These are phyloP conservation scores for Xylariaceae sp. DNA, from an alignment of 2,329 filamentous ascomycete genomes.

Conservation along the genomic window DNA sequence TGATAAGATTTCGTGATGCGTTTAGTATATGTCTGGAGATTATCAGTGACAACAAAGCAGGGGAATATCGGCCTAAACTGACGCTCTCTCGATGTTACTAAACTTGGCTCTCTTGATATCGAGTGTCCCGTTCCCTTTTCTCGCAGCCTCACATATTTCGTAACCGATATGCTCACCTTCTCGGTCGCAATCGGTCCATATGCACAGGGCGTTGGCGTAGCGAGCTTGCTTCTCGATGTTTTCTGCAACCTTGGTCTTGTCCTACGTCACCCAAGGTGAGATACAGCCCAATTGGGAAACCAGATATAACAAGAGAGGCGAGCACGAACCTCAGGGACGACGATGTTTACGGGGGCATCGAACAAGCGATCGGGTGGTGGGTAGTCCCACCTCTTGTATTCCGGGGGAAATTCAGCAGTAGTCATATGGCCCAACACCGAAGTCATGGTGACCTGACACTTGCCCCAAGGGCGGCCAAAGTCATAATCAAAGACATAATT, in stretches of 20 bases:
- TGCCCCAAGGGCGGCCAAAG: conserved; percentile 81
- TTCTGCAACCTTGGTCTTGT: conserved; percentile 79
- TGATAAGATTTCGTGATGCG: conserved; percentile 77
- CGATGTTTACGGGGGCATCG: conserved; percentile 74
- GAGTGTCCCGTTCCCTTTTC: conserved; percentile 73
- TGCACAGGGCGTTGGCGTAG: conserved; percentile 77
- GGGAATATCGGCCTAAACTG: conserved; percentile 40
- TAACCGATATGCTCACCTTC: conserved; percentile 96
- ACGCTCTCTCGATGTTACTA: conserved; percentile 94
- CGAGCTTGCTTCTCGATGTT: conserved; percentile 85
- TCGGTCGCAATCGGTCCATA: conserved; percentile 98
- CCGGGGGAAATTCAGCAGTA: conserved; percentile 73
- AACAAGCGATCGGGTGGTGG: conserved; percentile 83
- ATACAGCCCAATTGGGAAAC: not conserved
- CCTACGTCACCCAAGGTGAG: conserved; percentile 50
- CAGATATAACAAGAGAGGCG: no score
- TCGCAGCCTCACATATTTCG: conserved; percentile 84
- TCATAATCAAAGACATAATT: conserved; percentile 93
- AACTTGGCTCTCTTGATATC: conserved; percentile 87
- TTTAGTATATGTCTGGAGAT: conserved; percentile 76
- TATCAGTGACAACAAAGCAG: conserved; percentile 3
- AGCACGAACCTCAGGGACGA: conserved; percentile 66
- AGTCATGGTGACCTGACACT: conserved; percentile 89
- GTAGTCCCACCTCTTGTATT: conserved; percentile 79
- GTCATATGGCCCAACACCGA: conserved; percentile 90